Base-by-base conservation (phyloP, 371 early-diverging fungal species). In the Mortierella sp. region DNA sequence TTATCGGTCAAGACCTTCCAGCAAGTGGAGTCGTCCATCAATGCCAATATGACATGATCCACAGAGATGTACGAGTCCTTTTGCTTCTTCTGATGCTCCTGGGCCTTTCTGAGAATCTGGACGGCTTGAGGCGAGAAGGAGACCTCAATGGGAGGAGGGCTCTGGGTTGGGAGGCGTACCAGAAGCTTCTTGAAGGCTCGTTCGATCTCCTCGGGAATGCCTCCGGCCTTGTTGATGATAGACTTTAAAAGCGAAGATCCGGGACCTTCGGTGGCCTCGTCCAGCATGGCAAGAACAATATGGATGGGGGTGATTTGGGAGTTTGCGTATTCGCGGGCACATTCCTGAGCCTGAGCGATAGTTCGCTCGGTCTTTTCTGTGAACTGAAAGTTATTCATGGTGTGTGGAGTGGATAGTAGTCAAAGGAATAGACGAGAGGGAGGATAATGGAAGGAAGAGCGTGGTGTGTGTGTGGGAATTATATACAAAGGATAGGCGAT, bases 351-450 rank as follows among this genome's bases (percentile, higher is more conserved):
- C 19, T 76, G 73, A 7, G 79, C 73, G 54, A 93, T 67, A 24
- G 82, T 80, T 61, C 88, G 90, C 66, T 89, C 87, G 18, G 94
- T 87, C 82, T 95, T 96, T 57, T 97, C 96, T n/a, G 98, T 96
- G 81, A 94, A 96, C 64, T 90, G 84, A 79, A 87, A 84, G 61
- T 83, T 83, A 64, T 81, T 84, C 88, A 84, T 87, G 58, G 41
- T 81, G 31, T 6, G 18, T 48, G 34, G 28, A 21, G 41, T 61
- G 31, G 39, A 30, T 50, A 41, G 18, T n/a, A 27, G 19, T 26
- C 43, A 45, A 14, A 23, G 21, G 46, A 9, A 1, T 18, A 23
- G 28, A 19, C 39, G 14, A 16, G 31, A 39, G 24, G 48, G 19
- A 28, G 19, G 45, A 55, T 19, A 34, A 0, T 30, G 26, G 30